phyloP scores from a whole-genome alignment of 495 filamentous ascomycete species.

The Penicillium bovifimosum region DNA sequence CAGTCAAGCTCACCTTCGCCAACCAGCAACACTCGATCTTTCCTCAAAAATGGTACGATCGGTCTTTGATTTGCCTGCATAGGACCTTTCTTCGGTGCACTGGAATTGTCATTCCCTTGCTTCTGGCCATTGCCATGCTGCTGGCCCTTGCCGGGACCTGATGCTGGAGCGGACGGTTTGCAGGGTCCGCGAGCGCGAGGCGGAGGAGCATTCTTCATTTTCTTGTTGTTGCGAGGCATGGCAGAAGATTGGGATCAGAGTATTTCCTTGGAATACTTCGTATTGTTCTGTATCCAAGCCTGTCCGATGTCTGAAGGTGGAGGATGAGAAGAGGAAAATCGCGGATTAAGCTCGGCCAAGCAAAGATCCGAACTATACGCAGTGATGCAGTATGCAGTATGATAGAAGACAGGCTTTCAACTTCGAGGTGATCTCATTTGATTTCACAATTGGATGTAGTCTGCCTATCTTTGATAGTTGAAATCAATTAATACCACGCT shows the following conservation, averaged over 20 bases:
- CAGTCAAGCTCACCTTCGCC: slow-evolving; percentile 63
- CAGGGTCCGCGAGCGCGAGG: neutral
- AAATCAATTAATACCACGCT: too few relatives aligned
- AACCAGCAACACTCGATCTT: slow-evolving; percentile 72
- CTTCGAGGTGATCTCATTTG: too few relatives aligned
- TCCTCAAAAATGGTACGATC: slow-evolving; percentile 66
- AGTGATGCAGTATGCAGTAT: too few relatives aligned
- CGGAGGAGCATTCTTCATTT: neutral
- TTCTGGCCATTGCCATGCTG: neutral
- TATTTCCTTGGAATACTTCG: neutral
- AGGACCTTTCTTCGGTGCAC: slow-evolving; percentile 12
- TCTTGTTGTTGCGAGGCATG: slow-evolving; percentile 9
- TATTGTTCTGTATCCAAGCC: neutral
- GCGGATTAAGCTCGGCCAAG: slow-evolving; percentile 17
- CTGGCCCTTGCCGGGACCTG: neutral
- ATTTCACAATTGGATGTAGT: too few relatives aligned
- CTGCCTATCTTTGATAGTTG: too few relatives aligned
- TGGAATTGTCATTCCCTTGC: neutral
- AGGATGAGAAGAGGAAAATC: slow-evolving; percentile 1
- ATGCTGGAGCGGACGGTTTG: neutral
- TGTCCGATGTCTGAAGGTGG: neutral
- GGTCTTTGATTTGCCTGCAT: slow-evolving; percentile 40
- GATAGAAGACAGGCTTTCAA: too few relatives aligned
- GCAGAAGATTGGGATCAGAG: neutral
- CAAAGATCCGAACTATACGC: slow-evolving; percentile 18